phyloP scores from a whole-genome alignment of 345 rosid genomes.

The Citropsis articulata region DNA sequence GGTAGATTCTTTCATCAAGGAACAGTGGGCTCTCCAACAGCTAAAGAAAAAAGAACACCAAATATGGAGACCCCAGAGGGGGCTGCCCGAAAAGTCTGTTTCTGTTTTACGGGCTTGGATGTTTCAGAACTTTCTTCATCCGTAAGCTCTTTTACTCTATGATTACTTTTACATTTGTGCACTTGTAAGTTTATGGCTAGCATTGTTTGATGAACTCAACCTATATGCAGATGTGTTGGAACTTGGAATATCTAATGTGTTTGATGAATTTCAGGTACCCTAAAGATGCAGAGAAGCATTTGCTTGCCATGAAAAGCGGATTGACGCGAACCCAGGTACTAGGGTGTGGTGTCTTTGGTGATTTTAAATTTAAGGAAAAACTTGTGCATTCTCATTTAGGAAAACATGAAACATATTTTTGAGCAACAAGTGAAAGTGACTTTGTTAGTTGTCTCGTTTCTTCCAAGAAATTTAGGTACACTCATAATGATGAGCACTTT shows the following conservation, averaged over 20 bases:
- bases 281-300: constrained; percentile 93
- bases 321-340: constrained; percentile 91
- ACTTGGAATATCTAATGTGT: not conserved
- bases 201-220: not conserved
- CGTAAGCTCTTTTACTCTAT: constrained; percentile 43
- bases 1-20: constrained; percentile 49
- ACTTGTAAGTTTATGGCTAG: not conserved
- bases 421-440: not conserved
- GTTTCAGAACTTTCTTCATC: constrained; percentile 99
- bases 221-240: not conserved
- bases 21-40: constrained; percentile 81
- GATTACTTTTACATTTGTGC: not conserved
- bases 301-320: constrained; percentile 89
- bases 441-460: not conserved
- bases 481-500: not conserved
- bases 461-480: not conserved
- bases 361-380: not conserved
- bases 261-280: constrained; percentile 60
- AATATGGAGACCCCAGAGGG: constrained; percentile 92
- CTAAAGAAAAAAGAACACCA: constrained; percentile 73
- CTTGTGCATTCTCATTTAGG: not conserved
- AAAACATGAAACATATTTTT: not conserved
- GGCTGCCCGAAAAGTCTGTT: constrained; percentile 89
- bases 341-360: not conserved
- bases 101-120: constrained; percentile 90